Evolutionary conservation across 805 yeast genomes (phyloP).

Genomic region (Pichia insulana): DNA sequence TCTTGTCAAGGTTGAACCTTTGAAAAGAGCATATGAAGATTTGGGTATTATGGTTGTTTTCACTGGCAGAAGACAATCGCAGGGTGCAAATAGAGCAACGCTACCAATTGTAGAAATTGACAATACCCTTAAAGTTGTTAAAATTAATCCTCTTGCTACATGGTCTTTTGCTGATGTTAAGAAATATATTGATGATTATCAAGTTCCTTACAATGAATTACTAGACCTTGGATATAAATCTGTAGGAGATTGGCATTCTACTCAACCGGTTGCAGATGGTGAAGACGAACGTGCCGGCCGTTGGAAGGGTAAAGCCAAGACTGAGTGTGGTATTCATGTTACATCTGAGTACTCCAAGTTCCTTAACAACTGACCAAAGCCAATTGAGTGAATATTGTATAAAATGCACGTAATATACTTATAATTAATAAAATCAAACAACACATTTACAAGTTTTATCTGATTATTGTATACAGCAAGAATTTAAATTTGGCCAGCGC

Average conservation of each 20-base stretch:
- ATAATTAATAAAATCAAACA: no score
- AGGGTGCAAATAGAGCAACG: constrained; percentile 74
- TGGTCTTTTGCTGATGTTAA: constrained; percentile 75
- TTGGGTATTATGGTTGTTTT: constrained; percentile 74
- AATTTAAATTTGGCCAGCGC: no score
- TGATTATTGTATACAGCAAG: no score
- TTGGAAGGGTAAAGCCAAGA: constrained; percentile 88
- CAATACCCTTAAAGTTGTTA: constrained; percentile 56
- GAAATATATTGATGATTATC: constrained; percentile 53
- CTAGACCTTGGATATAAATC: constrained; percentile 84
- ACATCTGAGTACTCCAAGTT: constrained; percentile 65
- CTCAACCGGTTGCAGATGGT: constrained; percentile 80
- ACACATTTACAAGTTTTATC: no score
- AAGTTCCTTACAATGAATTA: constrained; percentile 80
- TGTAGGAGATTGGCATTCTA: constrained; percentile 92
- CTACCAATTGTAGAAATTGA: constrained; percentile 75
- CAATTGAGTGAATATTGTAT: no score
- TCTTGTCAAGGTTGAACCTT: constrained; percentile 87
- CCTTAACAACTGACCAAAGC: constrained; percentile 24
- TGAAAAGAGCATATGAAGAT: constrained; percentile 71
- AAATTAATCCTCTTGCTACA: constrained; percentile 80
- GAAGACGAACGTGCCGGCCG: constrained; percentile 97
- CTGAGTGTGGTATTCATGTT: constrained; percentile 94
- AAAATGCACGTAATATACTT: no score
- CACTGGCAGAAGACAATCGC: constrained; percentile 85